Evolutionary conservation across 352 stramenopile species (phyloP).

Genomic region (Globisporangium paroecandrum): DNA sequence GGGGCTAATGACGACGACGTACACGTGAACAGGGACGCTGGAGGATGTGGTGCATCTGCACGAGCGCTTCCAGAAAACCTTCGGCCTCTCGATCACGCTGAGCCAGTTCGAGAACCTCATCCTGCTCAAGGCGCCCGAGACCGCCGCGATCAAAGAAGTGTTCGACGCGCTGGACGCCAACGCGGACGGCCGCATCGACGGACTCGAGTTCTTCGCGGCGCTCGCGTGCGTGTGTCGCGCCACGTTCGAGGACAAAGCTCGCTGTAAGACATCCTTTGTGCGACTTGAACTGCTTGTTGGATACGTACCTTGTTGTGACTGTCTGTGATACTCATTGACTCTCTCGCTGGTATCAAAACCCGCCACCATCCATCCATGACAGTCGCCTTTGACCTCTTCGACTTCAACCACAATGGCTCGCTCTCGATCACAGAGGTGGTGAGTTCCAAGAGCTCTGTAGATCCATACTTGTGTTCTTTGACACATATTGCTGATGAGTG

Average conservation of each 20-base stretch:
- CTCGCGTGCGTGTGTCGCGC: conserved; percentile 68
- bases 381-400: conserved; percentile 77
- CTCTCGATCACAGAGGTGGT: conserved; percentile 72
- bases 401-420: conserved; percentile 78
- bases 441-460: neutral
- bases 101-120: conserved; percentile 74
- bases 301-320: neutral
- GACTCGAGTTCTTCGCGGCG: conserved; percentile 71
- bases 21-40: conserved; percentile 47
- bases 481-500: neutral
- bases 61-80: conserved; percentile 66
- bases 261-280: conserved; percentile 42
- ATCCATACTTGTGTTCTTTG: no score
- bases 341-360: neutral
- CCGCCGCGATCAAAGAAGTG: conserved; percentile 59
- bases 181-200: conserved; percentile 72
- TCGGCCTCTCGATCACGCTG: conserved; percentile 68
- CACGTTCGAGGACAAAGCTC: conserved; percentile 76
- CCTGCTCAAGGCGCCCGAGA: conserved; percentile 57
- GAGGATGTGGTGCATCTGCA: conserved; percentile 59
- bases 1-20: neutral
- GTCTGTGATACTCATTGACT: neutral
- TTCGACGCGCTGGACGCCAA: conserved; percentile 76
- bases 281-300: neutral
- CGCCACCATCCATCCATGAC: neutral